Evolutionary conservation across 1,284 basidiomycete species (phyloP), one percentile per base, ranked within the genome.

Genomic region (Cystobasidium slooffiae): DNA sequence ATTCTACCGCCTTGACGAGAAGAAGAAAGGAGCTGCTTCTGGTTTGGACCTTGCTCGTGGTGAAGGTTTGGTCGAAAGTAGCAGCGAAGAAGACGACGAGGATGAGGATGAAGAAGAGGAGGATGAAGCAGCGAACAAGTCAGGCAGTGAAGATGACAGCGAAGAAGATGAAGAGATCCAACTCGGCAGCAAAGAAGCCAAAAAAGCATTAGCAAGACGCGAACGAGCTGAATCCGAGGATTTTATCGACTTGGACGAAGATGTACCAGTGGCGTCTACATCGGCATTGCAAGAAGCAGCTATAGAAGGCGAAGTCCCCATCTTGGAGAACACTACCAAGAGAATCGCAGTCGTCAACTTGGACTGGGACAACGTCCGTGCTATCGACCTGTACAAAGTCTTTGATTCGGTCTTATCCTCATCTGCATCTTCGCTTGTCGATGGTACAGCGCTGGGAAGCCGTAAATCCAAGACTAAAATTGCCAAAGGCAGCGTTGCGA

Each of bases 351-450:
- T 91, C 39, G 96, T 99, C 78, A 98, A 99, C 82, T 87, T 99
- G 75, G 97, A 99, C 84, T 99, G 97, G 97, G 97, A 99, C 83
- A 88, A 98, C 83, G 88, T 99, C 70, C 90, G 91, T 63, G 93
- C 96, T 0, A 85, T 85, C 46, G 95, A 99, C 82, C 85, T 99
- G 31, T 97, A 88, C 87, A 94, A 93, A 82, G 92, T 99, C 53
- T 94, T 94, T 83, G 89, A 92, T 46, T 97, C 94, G 4, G 87
- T 96, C 67, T 86, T 97, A 20, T 74, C 86, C n/a, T 80, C 81
- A 12, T 76, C 78, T 44, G 79, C 81, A 24, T 72, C 70, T 51
- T 3, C 55, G 61, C 1, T 62, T 52, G n/a, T 56, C 44, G 51
- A 59, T 51, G 59, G 72, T 68, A 24, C 72, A 75, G 49, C 49